Percentiles rank a stretch among this genome's conserved stretches.
Conservation (phyloP, 805 yeast genomes). For the Wickerhamiella qilinensis region DNA sequence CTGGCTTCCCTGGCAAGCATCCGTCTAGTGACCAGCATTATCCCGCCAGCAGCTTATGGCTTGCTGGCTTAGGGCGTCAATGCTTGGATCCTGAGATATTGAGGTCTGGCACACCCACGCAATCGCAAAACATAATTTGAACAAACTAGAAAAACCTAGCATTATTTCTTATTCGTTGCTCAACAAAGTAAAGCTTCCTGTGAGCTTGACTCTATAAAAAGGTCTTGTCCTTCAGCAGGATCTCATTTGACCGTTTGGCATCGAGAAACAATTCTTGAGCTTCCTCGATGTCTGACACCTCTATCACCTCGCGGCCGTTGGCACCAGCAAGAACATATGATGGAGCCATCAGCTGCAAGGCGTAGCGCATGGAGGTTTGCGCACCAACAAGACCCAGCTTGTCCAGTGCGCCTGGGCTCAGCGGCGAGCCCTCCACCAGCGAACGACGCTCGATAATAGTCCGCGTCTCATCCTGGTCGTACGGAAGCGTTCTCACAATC, state of each 20-base stretch:
- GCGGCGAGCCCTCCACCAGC: slow-evolving; percentile 52
- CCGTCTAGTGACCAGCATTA: too few relatives aligned
- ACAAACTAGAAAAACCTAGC: too few relatives aligned
- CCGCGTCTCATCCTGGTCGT: slow-evolving; percentile 64
- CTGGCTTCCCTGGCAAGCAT: too few relatives aligned
- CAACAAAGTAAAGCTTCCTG: too few relatives aligned
- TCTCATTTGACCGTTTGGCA: slow-evolving; percentile 61
- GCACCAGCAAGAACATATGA: slow-evolving; percentile 69
- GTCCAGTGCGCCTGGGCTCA: slow-evolving; percentile 55
- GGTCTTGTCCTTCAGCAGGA: slow-evolving; percentile 28
- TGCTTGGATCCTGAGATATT: too few relatives aligned
- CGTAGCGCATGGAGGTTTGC: slow-evolving; percentile 73
- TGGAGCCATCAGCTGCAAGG: slow-evolving; percentile 81
- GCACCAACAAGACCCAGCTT: slow-evolving; percentile 59
- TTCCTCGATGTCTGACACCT: slow-evolving; percentile 62
- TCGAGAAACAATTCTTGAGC: slow-evolving; percentile 73
- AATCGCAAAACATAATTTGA: too few relatives aligned
- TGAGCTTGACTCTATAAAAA: background rate
- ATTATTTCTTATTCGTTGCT: too few relatives aligned
- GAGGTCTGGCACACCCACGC: too few relatives aligned
- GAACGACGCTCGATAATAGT: slow-evolving; percentile 74
- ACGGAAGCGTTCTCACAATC: slow-evolving; percentile 85
- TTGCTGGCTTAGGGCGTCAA: too few relatives aligned
- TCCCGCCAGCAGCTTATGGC: too few relatives aligned
- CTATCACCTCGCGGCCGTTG: slow-evolving; percentile 52